phyloP scores from a whole-genome alignment of 805 yeast genomes.

The Wickerhamiella brachini region DNA sequence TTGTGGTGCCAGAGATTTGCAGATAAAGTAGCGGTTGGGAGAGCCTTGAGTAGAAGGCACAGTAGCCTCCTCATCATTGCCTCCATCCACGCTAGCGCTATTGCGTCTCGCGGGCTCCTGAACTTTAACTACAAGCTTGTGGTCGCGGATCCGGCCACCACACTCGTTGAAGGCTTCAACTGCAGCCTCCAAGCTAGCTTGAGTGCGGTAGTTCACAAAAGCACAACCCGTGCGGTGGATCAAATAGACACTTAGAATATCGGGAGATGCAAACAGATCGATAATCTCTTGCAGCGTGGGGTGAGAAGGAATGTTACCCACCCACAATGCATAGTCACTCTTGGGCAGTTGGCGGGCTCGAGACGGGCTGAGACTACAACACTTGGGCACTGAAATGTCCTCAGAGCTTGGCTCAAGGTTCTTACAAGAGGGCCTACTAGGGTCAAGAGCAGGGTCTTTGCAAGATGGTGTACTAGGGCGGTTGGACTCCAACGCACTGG shows the following conservation, averaged over 20 bases:
- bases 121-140: conserved; percentile 22
- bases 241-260: conserved; percentile 26
- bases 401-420: neutral
- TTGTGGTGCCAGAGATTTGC: conserved; percentile 28
- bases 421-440: neutral
- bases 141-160: conserved; percentile 23
- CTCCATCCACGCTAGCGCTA: neutral
- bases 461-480: neutral
- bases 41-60: conserved; percentile 5
- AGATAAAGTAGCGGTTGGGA: conserved; percentile 25
- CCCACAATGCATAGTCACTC: conserved; percentile 34
- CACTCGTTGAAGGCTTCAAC: neutral
- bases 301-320: conserved; percentile 27
- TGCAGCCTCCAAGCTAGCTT: conserved; percentile 23
- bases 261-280: conserved; percentile 25
- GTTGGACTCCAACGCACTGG: neutral
- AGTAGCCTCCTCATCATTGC: neutral
- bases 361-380: neutral
- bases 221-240: conserved; percentile 31
- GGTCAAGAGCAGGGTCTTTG: neutral
- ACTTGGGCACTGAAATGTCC: neutral
- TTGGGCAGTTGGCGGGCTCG: conserved; percentile 20
- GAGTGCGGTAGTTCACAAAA: conserved; percentile 26
- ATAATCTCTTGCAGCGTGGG: conserved; percentile 26
- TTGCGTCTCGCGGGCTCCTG: conserved; percentile 5